Conservation (phyloP, 768 basidiomycete species). For the Boletellus ananas region DNA sequence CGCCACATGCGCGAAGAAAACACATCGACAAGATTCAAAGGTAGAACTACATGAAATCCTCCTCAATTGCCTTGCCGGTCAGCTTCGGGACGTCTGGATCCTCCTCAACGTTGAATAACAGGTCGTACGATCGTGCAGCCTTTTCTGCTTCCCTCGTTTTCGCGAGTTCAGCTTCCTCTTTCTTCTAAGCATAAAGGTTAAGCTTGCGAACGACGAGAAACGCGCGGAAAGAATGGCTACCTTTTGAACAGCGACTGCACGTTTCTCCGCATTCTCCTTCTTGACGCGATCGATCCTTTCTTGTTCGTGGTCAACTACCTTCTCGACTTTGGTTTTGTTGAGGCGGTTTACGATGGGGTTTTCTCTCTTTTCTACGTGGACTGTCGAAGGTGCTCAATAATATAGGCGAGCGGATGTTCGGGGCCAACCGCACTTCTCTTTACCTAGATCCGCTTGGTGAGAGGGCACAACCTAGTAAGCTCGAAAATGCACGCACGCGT, state of each 20-base stretch:
- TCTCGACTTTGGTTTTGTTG: constrained; percentile 88
- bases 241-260: constrained; percentile 61
- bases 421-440: constrained; percentile 56
- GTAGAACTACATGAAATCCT: constrained; percentile 75
- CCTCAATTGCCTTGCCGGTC: constrained; percentile 74
- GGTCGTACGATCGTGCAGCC: constrained; percentile 82
- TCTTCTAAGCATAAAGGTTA: constrained; percentile 49
- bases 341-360: constrained; percentile 89
- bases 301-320: constrained; percentile 85
- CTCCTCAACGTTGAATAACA: constrained; percentile 64
- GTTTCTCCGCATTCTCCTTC: constrained; percentile 60
- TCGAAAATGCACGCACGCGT: constrained; percentile 42
- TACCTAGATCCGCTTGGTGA: constrained; percentile 45
- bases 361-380: constrained; percentile 75
- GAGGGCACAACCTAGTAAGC: too few relatives aligned
- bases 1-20: background rate
- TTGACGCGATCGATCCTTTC: constrained; percentile 82
- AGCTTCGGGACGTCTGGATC: constrained; percentile 50
- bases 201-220: background rate
- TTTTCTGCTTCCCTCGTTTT: constrained; percentile 81
- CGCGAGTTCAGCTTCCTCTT: constrained; percentile 72
- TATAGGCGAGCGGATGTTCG: background rate
- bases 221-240: constrained; percentile 35
- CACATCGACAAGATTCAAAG: background rate
- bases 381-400: constrained; percentile 34